These are phyloP conservation scores for Euphorbia celastroides DNA, from an alignment of 441 rosid species.

Conservation along the genomic window DNA sequence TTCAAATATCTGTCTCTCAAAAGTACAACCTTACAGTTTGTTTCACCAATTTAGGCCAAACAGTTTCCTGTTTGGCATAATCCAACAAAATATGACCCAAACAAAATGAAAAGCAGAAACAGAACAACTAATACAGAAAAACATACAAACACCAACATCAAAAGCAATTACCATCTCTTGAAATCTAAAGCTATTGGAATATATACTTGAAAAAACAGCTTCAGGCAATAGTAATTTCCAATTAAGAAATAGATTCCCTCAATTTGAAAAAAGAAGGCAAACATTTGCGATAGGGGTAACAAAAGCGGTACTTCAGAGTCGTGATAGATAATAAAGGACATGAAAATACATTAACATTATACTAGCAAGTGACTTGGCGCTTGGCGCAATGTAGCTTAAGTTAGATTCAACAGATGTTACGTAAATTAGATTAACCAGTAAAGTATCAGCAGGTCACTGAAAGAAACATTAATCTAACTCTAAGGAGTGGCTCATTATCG, in stretches of 20 bases:
- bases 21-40: no score
- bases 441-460: neutral
- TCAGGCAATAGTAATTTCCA: neutral
- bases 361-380: neutral
- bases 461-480: neutral
- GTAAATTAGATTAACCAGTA: neutral
- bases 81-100: neutral
- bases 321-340: neutral
- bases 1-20: no score
- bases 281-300: neutral
- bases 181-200: neutral
- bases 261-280: neutral
- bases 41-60: no score
- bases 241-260: neutral
- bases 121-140: neutral
- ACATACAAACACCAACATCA: neutral
- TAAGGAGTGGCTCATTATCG: neutral
- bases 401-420: neutral
- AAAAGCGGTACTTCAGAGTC: no score
- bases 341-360: neutral
- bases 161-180: neutral
- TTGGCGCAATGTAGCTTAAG: neutral
- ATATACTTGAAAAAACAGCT: neutral
- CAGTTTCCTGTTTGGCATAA: neutral
- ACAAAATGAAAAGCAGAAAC: neutral